phyloP scores from a whole-genome alignment of 768 basidiomycete genomes.

The Auricularia sp. region DNA sequence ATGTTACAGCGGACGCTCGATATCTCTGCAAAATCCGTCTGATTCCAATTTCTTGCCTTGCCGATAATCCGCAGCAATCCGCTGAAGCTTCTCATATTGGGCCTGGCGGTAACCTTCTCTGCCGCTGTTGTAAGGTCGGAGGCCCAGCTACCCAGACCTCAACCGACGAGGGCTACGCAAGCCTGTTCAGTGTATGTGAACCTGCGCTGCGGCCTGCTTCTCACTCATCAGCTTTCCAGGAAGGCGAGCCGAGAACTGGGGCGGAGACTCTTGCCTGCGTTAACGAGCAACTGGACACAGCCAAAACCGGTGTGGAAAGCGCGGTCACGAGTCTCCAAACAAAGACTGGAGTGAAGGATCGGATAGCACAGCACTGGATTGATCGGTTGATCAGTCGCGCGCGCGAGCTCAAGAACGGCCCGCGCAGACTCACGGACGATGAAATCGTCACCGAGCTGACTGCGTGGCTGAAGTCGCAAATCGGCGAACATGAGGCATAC shows the following conservation, averaged over 20 bases:
- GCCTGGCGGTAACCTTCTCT: not conserved
- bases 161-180: not conserved
- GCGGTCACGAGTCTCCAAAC: slow-evolving; percentile 10
- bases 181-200: not conserved
- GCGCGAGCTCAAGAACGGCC: not conserved
- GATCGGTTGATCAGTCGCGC: not conserved
- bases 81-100: not conserved
- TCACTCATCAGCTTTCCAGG: not conserved
- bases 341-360: slow-evolving; percentile 23
- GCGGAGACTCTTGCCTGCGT: slow-evolving; percentile 5
- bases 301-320: slow-evolving; percentile 23
- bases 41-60: no score
- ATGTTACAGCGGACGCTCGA: no score
- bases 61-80: not conserved
- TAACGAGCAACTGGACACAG: slow-evolving; percentile 22
- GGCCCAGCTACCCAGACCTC: not conserved
- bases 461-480: not conserved
- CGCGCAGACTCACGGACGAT: not conserved
- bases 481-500: not conserved
- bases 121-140: not conserved
- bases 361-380: slow-evolving; percentile 30
- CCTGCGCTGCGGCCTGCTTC: not conserved
- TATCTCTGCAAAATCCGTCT: no score
- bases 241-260: not conserved
- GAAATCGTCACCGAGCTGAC: not conserved